Evolutionary conservation across 805 yeast genomes (phyloP).

Genomic region (Zygotorulaspora sp.): DNA sequence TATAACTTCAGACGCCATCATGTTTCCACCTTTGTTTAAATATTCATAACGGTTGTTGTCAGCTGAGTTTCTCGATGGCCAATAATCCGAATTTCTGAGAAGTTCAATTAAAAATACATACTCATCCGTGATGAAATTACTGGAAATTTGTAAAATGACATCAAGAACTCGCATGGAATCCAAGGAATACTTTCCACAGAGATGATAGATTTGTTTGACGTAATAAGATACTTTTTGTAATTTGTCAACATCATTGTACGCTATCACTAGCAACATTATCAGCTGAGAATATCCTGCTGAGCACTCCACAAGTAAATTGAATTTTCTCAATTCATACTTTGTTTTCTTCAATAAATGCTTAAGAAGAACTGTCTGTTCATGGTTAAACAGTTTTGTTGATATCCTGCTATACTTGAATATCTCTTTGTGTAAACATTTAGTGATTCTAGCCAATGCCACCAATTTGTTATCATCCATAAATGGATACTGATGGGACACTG

Average conservation of each 20-base stretch:
- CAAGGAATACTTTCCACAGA: conserved; percentile 70
- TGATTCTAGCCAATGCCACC: conserved; percentile 15
- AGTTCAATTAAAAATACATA: conserved; percentile 47
- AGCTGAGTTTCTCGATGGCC: conserved; percentile 47
- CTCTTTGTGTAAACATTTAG: conserved; percentile 17
- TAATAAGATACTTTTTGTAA: conserved; percentile 42
- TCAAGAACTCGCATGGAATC: conserved; percentile 72
- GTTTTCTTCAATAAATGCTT: conserved; percentile 29
- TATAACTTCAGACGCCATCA: conserved; percentile 50
- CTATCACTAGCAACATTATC: conserved; percentile 43
- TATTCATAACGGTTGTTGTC: conserved; percentile 33
- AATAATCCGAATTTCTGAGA: conserved; percentile 56
- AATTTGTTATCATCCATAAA: conserved; percentile 20
- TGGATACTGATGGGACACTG: conserved; percentile 16
- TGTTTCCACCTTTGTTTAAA: conserved; percentile 50
- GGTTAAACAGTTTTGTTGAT: conserved; percentile 28
- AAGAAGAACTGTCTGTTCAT: conserved; percentile 22
- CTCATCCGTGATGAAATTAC: conserved; percentile 42
- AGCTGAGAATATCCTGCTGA: conserved; percentile 73
- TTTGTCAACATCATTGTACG: conserved; percentile 41
- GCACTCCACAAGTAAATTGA: conserved; percentile 67
- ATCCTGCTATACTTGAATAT: conserved; percentile 31
- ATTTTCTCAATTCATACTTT: conserved; percentile 46
- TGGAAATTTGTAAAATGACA: conserved; percentile 50
- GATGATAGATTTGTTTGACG: conserved; percentile 45